Base-by-base conservation (phyloP, 768 basidiomycete species). In the Xerocomus spinulosus region DNA sequence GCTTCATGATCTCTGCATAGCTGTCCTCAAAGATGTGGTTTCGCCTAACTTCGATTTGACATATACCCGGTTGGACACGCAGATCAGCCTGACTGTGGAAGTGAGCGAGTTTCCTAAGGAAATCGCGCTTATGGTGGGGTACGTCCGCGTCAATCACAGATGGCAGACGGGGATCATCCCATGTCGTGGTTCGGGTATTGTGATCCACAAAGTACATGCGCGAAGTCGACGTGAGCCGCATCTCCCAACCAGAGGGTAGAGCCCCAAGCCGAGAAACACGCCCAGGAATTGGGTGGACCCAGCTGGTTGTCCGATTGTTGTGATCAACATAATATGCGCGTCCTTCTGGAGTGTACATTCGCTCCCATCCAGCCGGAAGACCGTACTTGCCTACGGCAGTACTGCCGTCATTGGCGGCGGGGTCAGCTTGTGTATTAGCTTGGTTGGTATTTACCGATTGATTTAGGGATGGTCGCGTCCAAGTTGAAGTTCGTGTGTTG, bases 191-290 rank as follows among this genome's bases (percentile, higher is more conserved):
- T 81, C 97, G 97, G 46, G 96, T 98, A 72, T 98, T 98, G 74
- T 99, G 96, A 68, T 99, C 96, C 44, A 99, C 96, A 64, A 99
- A 99, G 75, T 99, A 99, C 7, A 99, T 95, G 40, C 96, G 85
- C 2, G 96, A 94, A 1, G 96, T 98, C 3, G 90, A 86, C 5
- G 96, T 99, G 44, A 99, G 86, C 37, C 96, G 91, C 96, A 99
- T 99, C 70, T 99, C 96, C 96, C 96, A 99, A 46, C 96, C 96
- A 35, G 90, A 93, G 4, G 96, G 96, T 18, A 99, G 70, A 25
- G 96, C 95, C 3, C 96, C 96, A 20, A 99, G 85, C 63, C 97
- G 95, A 10, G 91, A 90, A 48, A 98, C 95, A 38, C 96, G 83
- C 41, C 96, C 86, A 32, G n/a, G n/a, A n/a, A n/a, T n/a, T n/a